Base-by-base conservation (phyloP, 208 protist species). In the Trypanosoma scelopori region DNA sequence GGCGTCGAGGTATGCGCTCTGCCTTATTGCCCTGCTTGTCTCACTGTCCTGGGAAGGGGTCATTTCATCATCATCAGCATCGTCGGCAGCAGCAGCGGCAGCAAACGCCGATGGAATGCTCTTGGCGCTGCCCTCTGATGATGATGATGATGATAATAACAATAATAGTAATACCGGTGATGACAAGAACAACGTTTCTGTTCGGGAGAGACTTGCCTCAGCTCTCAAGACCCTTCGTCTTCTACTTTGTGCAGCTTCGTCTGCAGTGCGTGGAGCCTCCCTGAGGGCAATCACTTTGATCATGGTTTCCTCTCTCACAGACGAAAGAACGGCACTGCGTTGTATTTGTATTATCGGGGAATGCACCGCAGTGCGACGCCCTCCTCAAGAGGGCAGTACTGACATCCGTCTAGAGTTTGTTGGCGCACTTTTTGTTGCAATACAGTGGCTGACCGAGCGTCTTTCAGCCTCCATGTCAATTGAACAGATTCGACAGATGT, bases 371-470 rank as follows among this genome's bases (percentile, higher is more conserved):
- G 28, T 68, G 57, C 71, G 64, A 71, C 15, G 20, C 53, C 28
- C 62, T 46, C 71, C 76, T 0, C 64, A 53, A 23, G 87, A 94
- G 63, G 69, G 48, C 6, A 87, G 82, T 71, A 82, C 75, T 5
- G 78, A 89, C 39, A 68, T 88, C 48, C 79, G 81, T 20, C 76
- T 93, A 23, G 83, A 93, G 67, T 43, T 69, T 56, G 37, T 84
- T 43, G 81, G 78, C 13, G 71, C 76, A 37, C 52, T 72, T 12
- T 85, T 84, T 65, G 55, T 81, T 11, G 58, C 69, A 12, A 79
- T 81, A 16, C 67, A 63, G 49, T 93, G 72, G 71, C 62, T 95
- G 62, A 64, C 88, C 50, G 74, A 77, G 30, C 76, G 74, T 53
- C 73, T 91, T 13, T 63, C 75, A 18, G 52, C 70, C 46, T 71